phyloP scores from a whole-genome alignment of 768 basidiomycete species.

The Tephrocybe sp. region DNA sequence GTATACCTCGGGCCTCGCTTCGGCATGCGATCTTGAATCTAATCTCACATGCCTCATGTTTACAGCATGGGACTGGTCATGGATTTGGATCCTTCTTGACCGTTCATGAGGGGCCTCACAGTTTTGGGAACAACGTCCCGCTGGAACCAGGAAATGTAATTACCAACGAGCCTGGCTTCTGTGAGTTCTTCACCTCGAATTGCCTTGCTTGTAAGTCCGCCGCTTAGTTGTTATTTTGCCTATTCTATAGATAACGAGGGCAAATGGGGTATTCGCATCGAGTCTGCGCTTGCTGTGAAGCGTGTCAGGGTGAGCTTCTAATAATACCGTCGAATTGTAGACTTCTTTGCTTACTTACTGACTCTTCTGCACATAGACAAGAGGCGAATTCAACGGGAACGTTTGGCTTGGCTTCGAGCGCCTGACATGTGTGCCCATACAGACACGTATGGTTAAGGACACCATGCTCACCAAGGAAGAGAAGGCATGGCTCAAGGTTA shows the following conservation, averaged over 20 bases:
- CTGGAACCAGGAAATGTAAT: slow-evolving; percentile 87
- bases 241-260: slow-evolving; percentile 61
- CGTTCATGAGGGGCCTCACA: slow-evolving; percentile 83
- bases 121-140: slow-evolving; percentile 68
- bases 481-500: slow-evolving; percentile 80
- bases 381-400: slow-evolving; percentile 67
- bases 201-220: slow-evolving; percentile 9
- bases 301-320: slow-evolving; percentile 47
- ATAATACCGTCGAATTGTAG: not conserved
- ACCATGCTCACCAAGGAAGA: slow-evolving; percentile 84
- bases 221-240: slow-evolving; percentile 10
- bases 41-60: slow-evolving; percentile 13
- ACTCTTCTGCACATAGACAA: slow-evolving; percentile 51
- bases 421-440: slow-evolving; percentile 92
- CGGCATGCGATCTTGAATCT: not conserved
- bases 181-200: slow-evolving; percentile 41
- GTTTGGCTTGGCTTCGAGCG: slow-evolving; percentile 91
- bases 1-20: slow-evolving; percentile 28
- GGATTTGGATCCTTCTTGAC: slow-evolving; percentile 87
- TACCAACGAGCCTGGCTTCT: slow-evolving; percentile 94
- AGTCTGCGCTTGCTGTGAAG: slow-evolving; percentile 79
- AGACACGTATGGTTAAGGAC: slow-evolving; percentile 86
- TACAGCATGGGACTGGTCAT: slow-evolving; percentile 88
- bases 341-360: not conserved
- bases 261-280: slow-evolving; percentile 89